A percentile compares a stretch with the other conserved stretches of the same genome.
Conservation (phyloP, 2,329 filamentous ascomycete species). For the Metarhizium rileyi region DNA sequence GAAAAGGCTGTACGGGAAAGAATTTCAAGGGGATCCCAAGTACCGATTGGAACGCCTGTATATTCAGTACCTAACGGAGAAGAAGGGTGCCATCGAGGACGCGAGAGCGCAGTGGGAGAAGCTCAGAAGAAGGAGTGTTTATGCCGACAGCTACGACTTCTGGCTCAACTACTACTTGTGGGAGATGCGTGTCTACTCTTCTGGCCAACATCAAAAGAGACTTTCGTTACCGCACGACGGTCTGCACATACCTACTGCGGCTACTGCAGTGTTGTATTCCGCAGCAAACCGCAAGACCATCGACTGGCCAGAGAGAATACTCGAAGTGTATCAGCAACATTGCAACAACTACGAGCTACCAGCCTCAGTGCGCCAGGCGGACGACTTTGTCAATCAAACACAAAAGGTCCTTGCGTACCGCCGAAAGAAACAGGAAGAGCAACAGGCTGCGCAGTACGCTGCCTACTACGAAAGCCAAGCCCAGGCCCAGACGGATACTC, state of each 20-base stretch:
- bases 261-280: slow-evolving; percentile 66
- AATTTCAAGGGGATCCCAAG: slow-evolving; percentile 75
- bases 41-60: slow-evolving; percentile 87
- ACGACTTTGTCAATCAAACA: slow-evolving; percentile 63
- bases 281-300: slow-evolving; percentile 54
- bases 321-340: slow-evolving; percentile 66
- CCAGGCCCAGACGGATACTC: neutral
- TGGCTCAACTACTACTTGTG: slow-evolving; percentile 89
- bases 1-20: slow-evolving; percentile 60
- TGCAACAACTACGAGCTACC: slow-evolving; percentile 87
- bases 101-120: slow-evolving; percentile 71
- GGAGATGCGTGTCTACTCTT: slow-evolving; percentile 63
- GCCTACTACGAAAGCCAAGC: slow-evolving; percentile 23
- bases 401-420: slow-evolving; percentile 53
- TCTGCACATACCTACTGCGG: slow-evolving; percentile 57
- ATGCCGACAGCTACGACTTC: slow-evolving; percentile 78
- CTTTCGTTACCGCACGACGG: slow-evolving; percentile 25
- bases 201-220: slow-evolving; percentile 37
- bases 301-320: slow-evolving; percentile 67
- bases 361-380: slow-evolving; percentile 61
- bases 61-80: slow-evolving; percentile 83
- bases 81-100: slow-evolving; percentile 64
- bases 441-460: slow-evolving; percentile 44
- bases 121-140: slow-evolving; percentile 51
- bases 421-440: slow-evolving; percentile 54